phyloP scores from a whole-genome alignment of 1,284 basidiomycete genomes.

The Irpex sp. region DNA sequence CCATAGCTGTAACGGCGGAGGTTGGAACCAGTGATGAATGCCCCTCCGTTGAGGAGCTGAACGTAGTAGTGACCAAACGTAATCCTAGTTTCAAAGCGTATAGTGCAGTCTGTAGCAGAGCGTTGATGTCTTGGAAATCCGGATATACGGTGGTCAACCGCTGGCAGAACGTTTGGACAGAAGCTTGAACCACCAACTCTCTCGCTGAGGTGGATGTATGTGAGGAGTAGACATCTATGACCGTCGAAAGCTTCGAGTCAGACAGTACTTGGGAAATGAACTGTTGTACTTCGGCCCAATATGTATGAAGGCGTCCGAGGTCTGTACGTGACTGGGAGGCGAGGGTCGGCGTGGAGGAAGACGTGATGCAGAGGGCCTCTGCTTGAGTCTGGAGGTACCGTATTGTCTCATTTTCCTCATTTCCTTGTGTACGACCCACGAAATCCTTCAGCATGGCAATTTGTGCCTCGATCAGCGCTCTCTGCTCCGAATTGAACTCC shows the following conservation, averaged over 20 bases:
- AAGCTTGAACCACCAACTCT: slow-evolving; percentile 64
- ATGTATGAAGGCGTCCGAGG: slow-evolving; percentile 60
- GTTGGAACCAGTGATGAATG: slow-evolving; percentile 3
- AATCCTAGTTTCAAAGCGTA: slow-evolving; percentile 76
- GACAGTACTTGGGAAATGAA: slow-evolving; percentile 60
- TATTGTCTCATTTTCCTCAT: slow-evolving; percentile 47
- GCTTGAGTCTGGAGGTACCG: slow-evolving; percentile 41
- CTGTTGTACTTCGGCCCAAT: slow-evolving; percentile 81
- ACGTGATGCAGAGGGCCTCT: slow-evolving; percentile 10
- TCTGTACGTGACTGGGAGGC: slow-evolving; percentile 38
- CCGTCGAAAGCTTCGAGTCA: slow-evolving; percentile 42
- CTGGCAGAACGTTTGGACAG: slow-evolving; percentile 59
- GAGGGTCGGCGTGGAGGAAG: slow-evolving; percentile 18
- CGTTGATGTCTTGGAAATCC: slow-evolving; percentile 68
- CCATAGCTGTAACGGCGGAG: slow-evolving; percentile 32
- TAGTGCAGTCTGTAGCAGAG: slow-evolving; percentile 64
- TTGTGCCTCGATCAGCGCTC: slow-evolving; percentile 46
- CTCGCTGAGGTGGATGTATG: slow-evolving; percentile 37
- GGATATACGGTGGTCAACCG: slow-evolving; percentile 54
- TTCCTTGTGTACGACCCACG: slow-evolving; percentile 64
- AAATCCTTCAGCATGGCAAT: slow-evolving; percentile 54
- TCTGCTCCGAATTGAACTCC: slow-evolving; percentile 48
- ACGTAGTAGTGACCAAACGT: slow-evolving; percentile 44
- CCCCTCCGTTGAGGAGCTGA: slow-evolving; percentile 4
- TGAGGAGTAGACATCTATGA: slow-evolving; percentile 31